Conservation (phyloP, 345 rosid species). For the Isatis tinctoria region DNA sequence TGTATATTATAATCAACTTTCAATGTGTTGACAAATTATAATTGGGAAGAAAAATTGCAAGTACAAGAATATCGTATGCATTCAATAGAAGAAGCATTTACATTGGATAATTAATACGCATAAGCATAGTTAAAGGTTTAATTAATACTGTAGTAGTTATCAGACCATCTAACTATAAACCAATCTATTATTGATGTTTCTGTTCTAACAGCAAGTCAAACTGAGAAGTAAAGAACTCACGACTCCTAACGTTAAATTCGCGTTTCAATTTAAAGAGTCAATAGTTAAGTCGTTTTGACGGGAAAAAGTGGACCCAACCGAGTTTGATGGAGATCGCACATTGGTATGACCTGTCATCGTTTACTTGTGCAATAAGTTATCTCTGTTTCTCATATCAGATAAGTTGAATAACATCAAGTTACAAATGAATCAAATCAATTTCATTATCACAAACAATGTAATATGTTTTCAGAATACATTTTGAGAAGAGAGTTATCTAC, state of each 20-base stretch:
- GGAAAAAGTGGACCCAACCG: background rate
- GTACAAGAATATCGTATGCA: too few species aligned
- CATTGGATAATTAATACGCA: too few species aligned
- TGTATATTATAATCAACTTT: background rate
- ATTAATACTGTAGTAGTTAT: too few species aligned
- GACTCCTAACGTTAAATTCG: too few species aligned
- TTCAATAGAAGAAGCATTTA: too few species aligned
- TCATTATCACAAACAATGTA: slow-evolving; percentile 18
- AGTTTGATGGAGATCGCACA: background rate
- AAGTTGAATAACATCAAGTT: background rate
- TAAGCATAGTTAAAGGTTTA: too few species aligned
- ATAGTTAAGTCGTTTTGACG: background rate
- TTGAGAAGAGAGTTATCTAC: background rate
- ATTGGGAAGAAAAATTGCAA: too few species aligned
- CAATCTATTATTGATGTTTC: too few species aligned
- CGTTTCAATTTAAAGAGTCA: background rate
- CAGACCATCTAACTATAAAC: too few species aligned
- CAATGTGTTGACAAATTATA: too few species aligned
- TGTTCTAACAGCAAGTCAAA: too few species aligned
- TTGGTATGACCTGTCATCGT: background rate
- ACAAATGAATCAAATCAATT: slow-evolving; percentile 10
- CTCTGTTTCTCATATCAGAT: background rate
- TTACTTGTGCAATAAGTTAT: background rate
- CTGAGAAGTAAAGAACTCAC: too few species aligned
- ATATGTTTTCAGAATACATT: background rate